Conservation (phyloP, 805 yeast genomes). For the Yamadazyma nakazawae region DNA sequence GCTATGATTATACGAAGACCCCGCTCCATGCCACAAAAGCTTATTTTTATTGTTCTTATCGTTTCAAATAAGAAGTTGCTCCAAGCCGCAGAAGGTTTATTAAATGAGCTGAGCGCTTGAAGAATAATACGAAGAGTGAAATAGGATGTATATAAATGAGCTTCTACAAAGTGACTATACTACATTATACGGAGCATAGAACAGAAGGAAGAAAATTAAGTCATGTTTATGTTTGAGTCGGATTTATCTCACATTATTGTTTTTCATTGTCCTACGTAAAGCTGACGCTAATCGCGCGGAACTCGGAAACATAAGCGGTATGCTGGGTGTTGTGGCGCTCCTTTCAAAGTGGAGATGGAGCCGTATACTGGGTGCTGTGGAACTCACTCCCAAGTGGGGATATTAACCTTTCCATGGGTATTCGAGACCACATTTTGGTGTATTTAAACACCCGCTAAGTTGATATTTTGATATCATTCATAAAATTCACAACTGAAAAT, state of each 20-base stretch:
- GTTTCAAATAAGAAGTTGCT: neutral
- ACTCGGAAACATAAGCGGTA: too few species aligned
- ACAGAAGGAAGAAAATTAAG: neutral
- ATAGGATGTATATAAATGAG: neutral
- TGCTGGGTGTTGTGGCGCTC: too few species aligned
- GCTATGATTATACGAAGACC: neutral
- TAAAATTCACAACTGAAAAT: neutral
- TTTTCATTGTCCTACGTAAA: neutral
- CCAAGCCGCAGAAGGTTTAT: too few species aligned
- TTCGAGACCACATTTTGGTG: neutral
- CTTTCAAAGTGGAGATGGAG: too few species aligned
- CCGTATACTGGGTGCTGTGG: too few species aligned
- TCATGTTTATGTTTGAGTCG: neutral
- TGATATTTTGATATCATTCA: neutral
- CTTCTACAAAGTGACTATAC: neutral
- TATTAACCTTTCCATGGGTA: neutral
- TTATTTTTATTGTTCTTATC: neutral
- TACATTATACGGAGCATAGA: neutral
- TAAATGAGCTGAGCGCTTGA: too few species aligned
- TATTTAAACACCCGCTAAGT: neutral
- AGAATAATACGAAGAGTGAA: neutral
- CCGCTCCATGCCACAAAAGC: neutral
- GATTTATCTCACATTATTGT: neutral
- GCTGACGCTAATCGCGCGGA: too few species aligned
- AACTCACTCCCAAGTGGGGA: neutral